Conservation (phyloP, 2,329 filamentous ascomycete species). For the Diplodia intermedia region DNA sequence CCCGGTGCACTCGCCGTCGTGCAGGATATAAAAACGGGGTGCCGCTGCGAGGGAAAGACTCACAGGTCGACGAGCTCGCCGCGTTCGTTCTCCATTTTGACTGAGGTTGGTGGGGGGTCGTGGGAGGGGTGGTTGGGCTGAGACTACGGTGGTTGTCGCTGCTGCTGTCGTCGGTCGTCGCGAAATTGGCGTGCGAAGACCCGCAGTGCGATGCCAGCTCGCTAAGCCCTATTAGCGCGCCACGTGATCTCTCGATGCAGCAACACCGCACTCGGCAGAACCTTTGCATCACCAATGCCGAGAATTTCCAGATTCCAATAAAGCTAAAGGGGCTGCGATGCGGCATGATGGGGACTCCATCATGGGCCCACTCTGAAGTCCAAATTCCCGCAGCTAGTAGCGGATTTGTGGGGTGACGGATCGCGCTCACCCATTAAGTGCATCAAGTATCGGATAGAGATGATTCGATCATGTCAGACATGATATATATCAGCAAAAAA, state of each 20-base stretch:
- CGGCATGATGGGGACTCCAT: neutral
- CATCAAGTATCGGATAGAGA: neutral
- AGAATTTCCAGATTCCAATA: neutral
- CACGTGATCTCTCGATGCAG: conserved; percentile 20
- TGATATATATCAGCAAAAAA: conserved; percentile 1
- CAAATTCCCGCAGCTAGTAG: neutral
- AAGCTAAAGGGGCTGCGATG: neutral
- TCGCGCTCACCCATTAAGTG: neutral
- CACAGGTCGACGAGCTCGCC: conserved; percentile 99
- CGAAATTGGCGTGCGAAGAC: conserved; percentile 30
- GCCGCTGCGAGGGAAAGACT: conserved; percentile 36
- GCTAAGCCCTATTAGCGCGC: conserved; percentile 26
- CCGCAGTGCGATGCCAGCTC: conserved; percentile 27
- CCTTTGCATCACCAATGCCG: neutral
- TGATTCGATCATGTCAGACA: neutral
- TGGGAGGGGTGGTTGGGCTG: conserved; percentile 23
- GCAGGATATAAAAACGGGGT: neutral
- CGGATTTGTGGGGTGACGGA: neutral
- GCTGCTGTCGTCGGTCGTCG: conserved; percentile 31
- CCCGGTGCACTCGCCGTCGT: neutral
- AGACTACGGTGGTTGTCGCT: conserved; percentile 30
- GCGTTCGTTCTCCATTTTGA: conserved; percentile 99
- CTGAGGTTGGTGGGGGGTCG: conserved; percentile 9
- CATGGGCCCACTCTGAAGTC: neutral
- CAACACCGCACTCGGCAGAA: neutral